Evolutionary conservation across 345 rosid genomes (phyloP).

Genomic region (Sonneratia alba): DNA sequence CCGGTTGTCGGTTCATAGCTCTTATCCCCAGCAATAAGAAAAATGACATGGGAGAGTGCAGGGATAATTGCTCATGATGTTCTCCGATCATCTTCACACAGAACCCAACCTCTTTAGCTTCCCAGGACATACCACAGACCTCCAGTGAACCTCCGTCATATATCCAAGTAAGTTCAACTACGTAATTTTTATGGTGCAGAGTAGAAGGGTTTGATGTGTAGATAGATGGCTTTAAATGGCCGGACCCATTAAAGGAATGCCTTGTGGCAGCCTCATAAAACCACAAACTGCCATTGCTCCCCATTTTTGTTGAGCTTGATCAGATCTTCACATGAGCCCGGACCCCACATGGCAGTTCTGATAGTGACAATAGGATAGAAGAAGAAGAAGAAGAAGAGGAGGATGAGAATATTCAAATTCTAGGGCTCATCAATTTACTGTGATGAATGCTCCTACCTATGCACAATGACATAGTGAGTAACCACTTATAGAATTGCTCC

Average conservation of each 20-base stretch:
- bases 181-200: too few species aligned
- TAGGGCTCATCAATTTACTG: neutral
- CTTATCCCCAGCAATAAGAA: neutral
- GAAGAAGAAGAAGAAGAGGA: neutral
- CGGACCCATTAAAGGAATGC: neutral
- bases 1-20: neutral
- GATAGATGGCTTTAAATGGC: neutral
- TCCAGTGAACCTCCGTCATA: neutral
- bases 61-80: too few species aligned
- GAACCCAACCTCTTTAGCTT: too few species aligned
- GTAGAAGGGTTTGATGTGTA: neutral
- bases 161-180: too few species aligned
- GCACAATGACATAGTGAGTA: neutral
- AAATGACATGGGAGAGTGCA: too few species aligned
- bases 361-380: neutral
- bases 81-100: too few species aligned
- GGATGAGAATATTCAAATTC: neutral
- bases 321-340: slow-evolving; percentile 1
- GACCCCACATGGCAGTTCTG: slow-evolving; percentile 3
- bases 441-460: neutral
- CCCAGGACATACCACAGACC: neutral
- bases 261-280: neutral
- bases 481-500: neutral
- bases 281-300: neutral
- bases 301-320: neutral